phyloP scores from a whole-genome alignment of 1,284 basidiomycete species.

The Austroboletus novae-zelandiae region DNA sequence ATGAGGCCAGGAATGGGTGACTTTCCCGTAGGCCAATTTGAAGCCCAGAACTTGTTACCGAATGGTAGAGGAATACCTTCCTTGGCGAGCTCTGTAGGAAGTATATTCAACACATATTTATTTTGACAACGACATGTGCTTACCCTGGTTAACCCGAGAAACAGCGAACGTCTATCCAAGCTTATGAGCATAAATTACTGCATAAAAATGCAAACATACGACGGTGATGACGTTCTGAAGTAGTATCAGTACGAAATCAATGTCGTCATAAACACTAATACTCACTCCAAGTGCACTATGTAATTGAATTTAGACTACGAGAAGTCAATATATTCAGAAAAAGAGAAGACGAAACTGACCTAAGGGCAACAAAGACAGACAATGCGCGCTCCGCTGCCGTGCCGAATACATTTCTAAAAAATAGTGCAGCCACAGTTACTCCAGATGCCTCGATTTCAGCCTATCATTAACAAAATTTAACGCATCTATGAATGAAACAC shows the following conservation, averaged over 20 bases:
- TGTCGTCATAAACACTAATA: not conserved
- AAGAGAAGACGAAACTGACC: conserved; percentile 25
- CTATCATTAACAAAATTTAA: conserved; percentile 17
- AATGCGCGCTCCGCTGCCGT: conserved; percentile 44
- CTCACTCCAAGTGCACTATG: conserved; percentile 30
- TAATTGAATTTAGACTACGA: not conserved
- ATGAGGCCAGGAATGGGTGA: conserved; percentile 40
- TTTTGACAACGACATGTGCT: not conserved
- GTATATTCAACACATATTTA: not conserved
- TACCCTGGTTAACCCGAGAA: conserved; percentile 46
- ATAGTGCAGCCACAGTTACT: conserved; percentile 51
- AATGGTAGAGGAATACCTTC: conserved; percentile 42
- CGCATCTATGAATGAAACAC: not conserved
- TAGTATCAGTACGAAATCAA: conserved; percentile 4
- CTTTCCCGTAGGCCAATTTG: conserved; percentile 39
- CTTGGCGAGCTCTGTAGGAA: conserved; percentile 39
- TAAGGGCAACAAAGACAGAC: conserved; percentile 51
- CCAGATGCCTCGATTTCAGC: conserved; percentile 43
- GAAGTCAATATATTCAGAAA: not conserved
- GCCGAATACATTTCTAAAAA: conserved; percentile 57
- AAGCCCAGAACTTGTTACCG: conserved; percentile 38
- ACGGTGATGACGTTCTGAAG: conserved; percentile 36
- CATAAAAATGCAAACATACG: conserved; percentile 14
- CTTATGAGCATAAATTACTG: not conserved
- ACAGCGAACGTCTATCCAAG: conserved; percentile 41